These are phyloP conservation scores for Agaricales sp. DNA, from an alignment of 1,284 basidiomycete genomes.

Conservation along the genomic window DNA sequence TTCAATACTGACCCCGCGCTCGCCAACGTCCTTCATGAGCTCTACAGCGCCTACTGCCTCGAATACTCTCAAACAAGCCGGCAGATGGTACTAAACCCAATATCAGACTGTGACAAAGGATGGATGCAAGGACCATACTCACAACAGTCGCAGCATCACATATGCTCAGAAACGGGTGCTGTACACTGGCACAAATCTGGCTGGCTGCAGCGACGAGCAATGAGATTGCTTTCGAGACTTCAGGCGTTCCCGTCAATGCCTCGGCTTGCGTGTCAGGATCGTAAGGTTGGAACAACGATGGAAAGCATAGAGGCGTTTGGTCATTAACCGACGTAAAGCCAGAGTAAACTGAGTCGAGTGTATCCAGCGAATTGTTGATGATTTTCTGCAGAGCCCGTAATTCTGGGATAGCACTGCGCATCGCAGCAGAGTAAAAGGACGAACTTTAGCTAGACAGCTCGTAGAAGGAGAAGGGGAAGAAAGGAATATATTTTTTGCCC, in stretches of 20 bases:
- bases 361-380: neutral
- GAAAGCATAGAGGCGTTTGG: constrained; percentile 51
- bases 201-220: constrained; percentile 57
- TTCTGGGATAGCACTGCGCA: neutral
- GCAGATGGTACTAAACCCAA: constrained; percentile 50
- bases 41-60: constrained; percentile 60
- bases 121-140: constrained; percentile 16
- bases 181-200: constrained; percentile 51
- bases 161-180: constrained; percentile 53
- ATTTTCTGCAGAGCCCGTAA: neutral
- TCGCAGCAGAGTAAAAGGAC: no score
- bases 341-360: no score
- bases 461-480: no score
- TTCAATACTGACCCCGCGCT: constrained; percentile 43
- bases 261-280: constrained; percentile 38
- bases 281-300: constrained; percentile 41
- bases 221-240: constrained; percentile 46
- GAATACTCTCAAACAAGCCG: constrained; percentile 56
- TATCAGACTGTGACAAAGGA: constrained; percentile 5
- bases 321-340: no score
- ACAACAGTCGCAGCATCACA: constrained; percentile 61
- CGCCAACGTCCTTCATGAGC: constrained; percentile 50
- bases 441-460: no score
- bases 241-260: constrained; percentile 43
- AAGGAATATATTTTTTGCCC: no score